Conservation (phyloP, 2,329 filamentous ascomycete species). For the Stagonosporopsis chrysanthemi region DNA sequence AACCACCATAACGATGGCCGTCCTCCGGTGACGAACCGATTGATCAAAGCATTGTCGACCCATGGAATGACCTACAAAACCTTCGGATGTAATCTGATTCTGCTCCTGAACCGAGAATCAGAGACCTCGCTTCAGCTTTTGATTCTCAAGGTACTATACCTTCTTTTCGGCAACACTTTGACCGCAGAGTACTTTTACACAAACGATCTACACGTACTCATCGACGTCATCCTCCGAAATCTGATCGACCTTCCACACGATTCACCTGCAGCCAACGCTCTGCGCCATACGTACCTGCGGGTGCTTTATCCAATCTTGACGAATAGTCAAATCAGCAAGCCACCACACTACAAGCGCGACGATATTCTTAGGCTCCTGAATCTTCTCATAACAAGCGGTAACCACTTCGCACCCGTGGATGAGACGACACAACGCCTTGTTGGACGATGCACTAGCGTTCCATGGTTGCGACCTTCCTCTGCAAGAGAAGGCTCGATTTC, state of each 20-base stretch:
- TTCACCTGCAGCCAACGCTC: conserved; percentile 56
- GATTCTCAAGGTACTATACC: conserved; percentile 94
- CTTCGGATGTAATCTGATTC: conserved; percentile 96
- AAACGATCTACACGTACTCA: conserved; percentile 90
- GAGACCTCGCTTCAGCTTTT: conserved; percentile 93
- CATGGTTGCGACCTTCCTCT: conserved; percentile 63
- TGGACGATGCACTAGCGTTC: conserved; percentile 74
- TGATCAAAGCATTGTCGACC: conserved; percentile 87
- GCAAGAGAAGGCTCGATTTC: conserved; percentile 30
- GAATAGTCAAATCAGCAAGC: conserved; percentile 86
- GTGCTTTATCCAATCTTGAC: conserved; percentile 90
- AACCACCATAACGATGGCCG: conserved; percentile 47
- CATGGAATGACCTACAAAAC: conserved; percentile 85
- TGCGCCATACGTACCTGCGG: conserved; percentile 93
- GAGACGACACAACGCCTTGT: conserved; percentile 81
- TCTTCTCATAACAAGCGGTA: conserved; percentile 70
- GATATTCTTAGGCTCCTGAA: conserved; percentile 80
- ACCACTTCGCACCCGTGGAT: conserved; percentile 81
- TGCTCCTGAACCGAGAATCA: conserved; percentile 90
- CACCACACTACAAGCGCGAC: conserved; percentile 89
- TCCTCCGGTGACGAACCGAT: conserved; percentile 80
- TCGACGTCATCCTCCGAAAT: conserved; percentile 96
- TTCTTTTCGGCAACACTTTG: conserved; percentile 88
- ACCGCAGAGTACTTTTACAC: conserved; percentile 99
- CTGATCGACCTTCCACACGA: conserved; percentile 94